Conservation (phyloP, 106 monocot species). For the Platanthera guangdongensis region DNA sequence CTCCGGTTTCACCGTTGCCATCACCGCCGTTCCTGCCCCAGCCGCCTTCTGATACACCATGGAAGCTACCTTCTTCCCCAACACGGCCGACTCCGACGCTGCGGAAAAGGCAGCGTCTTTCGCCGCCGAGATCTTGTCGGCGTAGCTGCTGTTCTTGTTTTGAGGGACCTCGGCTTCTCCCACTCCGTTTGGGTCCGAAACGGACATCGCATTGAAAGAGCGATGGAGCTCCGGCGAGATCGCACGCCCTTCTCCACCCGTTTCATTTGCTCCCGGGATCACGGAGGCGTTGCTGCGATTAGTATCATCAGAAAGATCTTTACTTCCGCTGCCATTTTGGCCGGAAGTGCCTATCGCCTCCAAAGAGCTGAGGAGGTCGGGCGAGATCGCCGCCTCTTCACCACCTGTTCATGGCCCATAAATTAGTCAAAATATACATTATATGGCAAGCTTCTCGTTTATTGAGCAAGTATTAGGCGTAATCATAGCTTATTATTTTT, state of each 20-base stretch:
- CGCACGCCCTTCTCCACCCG: neutral
- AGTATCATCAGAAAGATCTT: too few species aligned
- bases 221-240: constrained; percentile 12
- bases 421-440: neutral
- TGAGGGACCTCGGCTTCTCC: neutral
- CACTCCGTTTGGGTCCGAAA: constrained; percentile 6
- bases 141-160: neutral
- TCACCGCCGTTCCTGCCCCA: constrained; percentile 15
- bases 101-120: too few species aligned
- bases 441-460: too few species aligned
- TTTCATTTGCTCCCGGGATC: too few species aligned
- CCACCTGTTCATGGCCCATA: constrained; percentile 14
- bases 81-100: too few species aligned
- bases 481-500: too few species aligned
- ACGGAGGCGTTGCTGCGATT: too few species aligned
- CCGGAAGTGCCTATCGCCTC: neutral
- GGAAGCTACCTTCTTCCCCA: neutral
- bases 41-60: constrained; percentile 8
- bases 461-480: too few species aligned
- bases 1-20: constrained; percentile 9
- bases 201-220: constrained; percentile 29
- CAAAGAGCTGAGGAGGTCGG: neutral
- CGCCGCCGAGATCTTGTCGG: neutral
- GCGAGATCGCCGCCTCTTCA: constrained; percentile 10
- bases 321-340: neutral